Base-by-base conservation (phyloP, 164 flowering plant genomes). In the Santalum album region DNA sequence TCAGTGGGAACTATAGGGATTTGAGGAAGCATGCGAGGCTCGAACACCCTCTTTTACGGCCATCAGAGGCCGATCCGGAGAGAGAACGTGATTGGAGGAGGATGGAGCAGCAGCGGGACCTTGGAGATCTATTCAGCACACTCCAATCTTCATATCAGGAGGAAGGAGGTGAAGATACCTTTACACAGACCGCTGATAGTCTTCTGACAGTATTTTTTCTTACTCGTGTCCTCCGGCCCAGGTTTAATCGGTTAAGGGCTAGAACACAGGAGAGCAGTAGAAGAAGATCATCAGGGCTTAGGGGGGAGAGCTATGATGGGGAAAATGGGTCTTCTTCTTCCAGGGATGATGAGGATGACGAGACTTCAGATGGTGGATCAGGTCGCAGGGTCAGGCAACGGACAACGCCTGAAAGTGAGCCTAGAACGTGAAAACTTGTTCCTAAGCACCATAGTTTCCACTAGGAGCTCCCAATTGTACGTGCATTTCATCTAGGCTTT, bases 11-110 rank as follows among this genome's bases (percentile, higher is more conserved):
- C 10, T 92, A 92, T 62, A 43, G 72, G 15, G 95, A 92, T 49
- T 78, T 92, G 20, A 70, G 95, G 61, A 81, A 74, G 70, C 98
- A 92, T 67, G 98, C 96, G n/a, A 76, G 94, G 70, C 35, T 38
- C 10, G 82, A 68, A 55, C 98, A 92, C 58, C 96, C 98, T 0
- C 62, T 57, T 51, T 86, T 66, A 3, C 71, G 94, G 25, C 98
- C 98, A 25, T 71, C 82, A 1, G 89, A 77, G 54, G 85, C 76
- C 18, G 94, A 86, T 49, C 96, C 86, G 4, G 84, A 78, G 64
- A 58, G 95, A 38, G 75, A 84, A 66, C 79, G 80, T 19, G 75
- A 65, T 18, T 92, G 96, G 96, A 77, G 86, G 65, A 71, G 82
- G 63, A 25, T 89, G 66, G 96, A 92, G 65, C 67, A 84, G n/a